A percentile compares a stretch with the other conserved stretches of the same genome.
Evolutionary conservation across 768 basidiomycete species (phyloP).

Genomic region (Phanerodontia chrysosporium): DNA sequence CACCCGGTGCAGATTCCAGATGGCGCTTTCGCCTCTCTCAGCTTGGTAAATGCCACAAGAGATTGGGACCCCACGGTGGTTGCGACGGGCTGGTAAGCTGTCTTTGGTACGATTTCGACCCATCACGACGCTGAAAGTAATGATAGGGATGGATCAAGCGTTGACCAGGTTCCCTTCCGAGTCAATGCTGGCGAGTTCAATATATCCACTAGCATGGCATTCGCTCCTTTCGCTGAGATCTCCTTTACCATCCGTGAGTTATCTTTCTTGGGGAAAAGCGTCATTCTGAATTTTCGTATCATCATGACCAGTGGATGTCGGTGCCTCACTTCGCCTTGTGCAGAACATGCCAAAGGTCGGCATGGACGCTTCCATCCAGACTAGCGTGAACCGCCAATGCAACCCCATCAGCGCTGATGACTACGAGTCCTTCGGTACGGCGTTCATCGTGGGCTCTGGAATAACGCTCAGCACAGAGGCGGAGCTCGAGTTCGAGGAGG

Average conservation of each 20-base stretch:
- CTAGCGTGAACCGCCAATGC: constrained; percentile 4
- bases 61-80: constrained; percentile 1
- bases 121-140: background rate
- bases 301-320: background rate
- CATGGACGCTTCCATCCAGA: background rate
- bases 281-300: too few relatives aligned
- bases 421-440: constrained; percentile 7
- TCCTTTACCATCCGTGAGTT: constrained; percentile 2
- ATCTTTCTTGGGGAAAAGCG: background rate
- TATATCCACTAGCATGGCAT: background rate
- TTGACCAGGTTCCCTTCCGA: constrained; percentile 6
- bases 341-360: constrained; percentile 4
- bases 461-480: background rate
- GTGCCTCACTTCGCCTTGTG: background rate
- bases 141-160: background rate
- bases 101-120: background rate
- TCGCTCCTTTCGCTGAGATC: constrained; percentile 6
- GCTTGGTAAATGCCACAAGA: constrained; percentile 2
- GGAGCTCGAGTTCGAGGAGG: background rate
- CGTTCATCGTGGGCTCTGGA: constrained; percentile 6
- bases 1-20: background rate
- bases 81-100: constrained; percentile 4
- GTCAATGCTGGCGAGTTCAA: constrained; percentile 8
- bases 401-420: constrained; percentile 7
- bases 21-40: constrained; percentile 8